Base-by-base conservation (phyloP, 805 yeast species). In the Candida insectorum region DNA sequence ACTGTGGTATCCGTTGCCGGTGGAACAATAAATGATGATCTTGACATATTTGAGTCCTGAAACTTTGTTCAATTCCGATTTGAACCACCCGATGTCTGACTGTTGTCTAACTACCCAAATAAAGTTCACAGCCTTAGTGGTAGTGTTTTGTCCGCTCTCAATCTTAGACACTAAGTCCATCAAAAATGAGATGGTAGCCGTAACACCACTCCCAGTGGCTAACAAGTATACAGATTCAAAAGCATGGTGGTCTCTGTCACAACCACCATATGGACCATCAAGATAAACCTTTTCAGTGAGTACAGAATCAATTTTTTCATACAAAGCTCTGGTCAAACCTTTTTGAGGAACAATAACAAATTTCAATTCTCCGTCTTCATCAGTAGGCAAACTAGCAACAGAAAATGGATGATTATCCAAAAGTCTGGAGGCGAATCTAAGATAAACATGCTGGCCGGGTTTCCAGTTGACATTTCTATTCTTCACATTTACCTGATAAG, bases 241-340 rank as follows among this genome's bases (percentile, higher is more conserved):
- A 1, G 71, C 51, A 14, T 61, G 42, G 5, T 57, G 51, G 39
- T 72, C 71, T 46, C 82, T 60, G 11, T 58, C 44, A 30, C 68
- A 44, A 1, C 80, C 81, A 12, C 82, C 81, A 39, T 73, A 76
- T 4, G 82, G 79, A 1, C 82, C 82, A 45, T 76, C 81, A 13
- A 73, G 48, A 36, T 41, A 65, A 1, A 71, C 69, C 21, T 54
- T 55, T 31, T 54, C 53, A 11, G 47, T 42, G 0, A 49, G 41
- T 15, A 46, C 48, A 8, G 58, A 57, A 7, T 65, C 60, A 33
- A 64, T 43, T 33, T 52, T 52, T 9, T 49, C 33, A 30, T 50
- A 49, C 3, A 75, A 40, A 9, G 42, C 43, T 26, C 40, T 54
- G 1, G 82, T 75, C 27, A 75, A 50, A 0, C 82, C 82, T 3